These are phyloP conservation scores for Aspergillus leporis DNA, from an alignment of 495 filamentous ascomycete genomes.

Conservation along the genomic window DNA sequence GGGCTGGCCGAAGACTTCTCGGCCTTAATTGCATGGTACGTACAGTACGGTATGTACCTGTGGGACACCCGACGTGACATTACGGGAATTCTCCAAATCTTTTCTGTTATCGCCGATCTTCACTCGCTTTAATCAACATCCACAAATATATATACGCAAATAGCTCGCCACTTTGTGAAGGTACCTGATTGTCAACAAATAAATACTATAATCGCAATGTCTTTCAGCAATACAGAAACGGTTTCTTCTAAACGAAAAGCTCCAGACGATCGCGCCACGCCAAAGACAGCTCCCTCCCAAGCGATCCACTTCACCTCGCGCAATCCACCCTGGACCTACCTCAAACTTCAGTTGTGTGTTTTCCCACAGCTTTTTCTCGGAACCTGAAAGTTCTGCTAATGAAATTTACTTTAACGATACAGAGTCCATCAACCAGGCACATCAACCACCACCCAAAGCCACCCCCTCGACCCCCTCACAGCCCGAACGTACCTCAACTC, in stretches of 20 bases:
- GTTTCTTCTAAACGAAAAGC: slow-evolving; percentile 35
- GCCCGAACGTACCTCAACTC: slow-evolving; percentile 69
- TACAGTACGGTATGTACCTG: slow-evolving; percentile 2
- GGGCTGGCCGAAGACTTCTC: neutral
- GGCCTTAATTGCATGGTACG: neutral
- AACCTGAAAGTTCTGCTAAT: neutral
- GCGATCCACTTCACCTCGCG: slow-evolving; percentile 43
- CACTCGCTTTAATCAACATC: neutral
- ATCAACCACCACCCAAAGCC: slow-evolving; percentile 18
- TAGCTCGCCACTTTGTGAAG: neutral
- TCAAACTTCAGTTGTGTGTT: slow-evolving; percentile 47
- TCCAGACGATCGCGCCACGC: slow-evolving; percentile 14
- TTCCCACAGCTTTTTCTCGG: neutral
- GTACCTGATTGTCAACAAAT: slow-evolving; percentile 9
- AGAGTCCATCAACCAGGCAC: slow-evolving; percentile 37
- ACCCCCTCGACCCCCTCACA: slow-evolving; percentile 70
- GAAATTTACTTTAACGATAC: slow-evolving; percentile 7
- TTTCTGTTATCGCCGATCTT: slow-evolving; percentile 8
- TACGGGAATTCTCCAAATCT: slow-evolving; percentile 18
- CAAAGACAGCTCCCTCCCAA: slow-evolving; percentile 10
- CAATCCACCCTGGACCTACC: slow-evolving; percentile 51
- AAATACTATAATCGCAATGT: slow-evolving; percentile 6
- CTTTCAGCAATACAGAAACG: slow-evolving; percentile 5
- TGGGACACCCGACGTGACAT: slow-evolving; percentile 21
- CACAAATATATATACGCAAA: neutral